Percentiles rank a stretch among this genome's conserved stretches.
These are phyloP conservation scores for Ploettnerulaceae sp. DNA, from an alignment of 2,329 filamentous ascomycete species.

Conservation along the genomic window DNA sequence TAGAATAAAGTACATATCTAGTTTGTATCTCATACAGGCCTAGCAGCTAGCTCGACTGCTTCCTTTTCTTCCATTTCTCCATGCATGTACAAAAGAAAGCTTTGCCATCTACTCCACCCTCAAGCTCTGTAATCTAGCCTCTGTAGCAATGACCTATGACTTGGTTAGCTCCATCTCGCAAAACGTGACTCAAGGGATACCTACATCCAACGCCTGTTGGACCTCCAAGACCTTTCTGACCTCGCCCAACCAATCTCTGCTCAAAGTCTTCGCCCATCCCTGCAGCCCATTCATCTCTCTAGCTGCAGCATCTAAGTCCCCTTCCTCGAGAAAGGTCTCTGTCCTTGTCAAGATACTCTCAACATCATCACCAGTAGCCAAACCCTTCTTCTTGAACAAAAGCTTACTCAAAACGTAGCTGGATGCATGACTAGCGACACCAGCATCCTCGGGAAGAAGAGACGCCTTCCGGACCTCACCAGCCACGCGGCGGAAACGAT, in stretches of 20 bases:
- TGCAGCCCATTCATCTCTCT: constrained; percentile 90
- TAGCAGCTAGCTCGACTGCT: background rate
- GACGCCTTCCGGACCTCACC: constrained; percentile 90
- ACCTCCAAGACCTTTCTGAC: constrained; percentile 91
- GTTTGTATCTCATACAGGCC: background rate
- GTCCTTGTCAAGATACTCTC: constrained; percentile 89
- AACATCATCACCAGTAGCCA: constrained; percentile 80
- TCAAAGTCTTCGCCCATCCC: constrained; percentile 94
- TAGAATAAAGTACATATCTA: background rate
- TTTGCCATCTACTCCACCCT: constrained; percentile 62
- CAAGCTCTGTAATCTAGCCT: constrained; percentile 83
- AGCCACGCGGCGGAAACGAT: constrained; percentile 92
- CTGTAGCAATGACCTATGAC: constrained; percentile 76
- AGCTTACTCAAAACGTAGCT: constrained; percentile 88
- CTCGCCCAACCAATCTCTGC: constrained; percentile 89
- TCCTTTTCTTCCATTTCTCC: background rate
- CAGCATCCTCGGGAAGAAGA: constrained; percentile 86
- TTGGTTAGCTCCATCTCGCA: constrained; percentile 13
- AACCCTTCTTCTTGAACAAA: constrained; percentile 89
- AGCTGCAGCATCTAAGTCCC: constrained; percentile 83
- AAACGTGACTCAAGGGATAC: constrained; percentile 33
- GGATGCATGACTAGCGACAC: constrained; percentile 89
- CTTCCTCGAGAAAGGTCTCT: constrained; percentile 87
- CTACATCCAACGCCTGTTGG: constrained; percentile 90
- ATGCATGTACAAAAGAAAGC: constrained; percentile 30